Percentiles rank a stretch among this genome's conserved stretches.
Conservation (phyloP, 768 basidiomycete species). For the Daedaleopsis sinensis region DNA sequence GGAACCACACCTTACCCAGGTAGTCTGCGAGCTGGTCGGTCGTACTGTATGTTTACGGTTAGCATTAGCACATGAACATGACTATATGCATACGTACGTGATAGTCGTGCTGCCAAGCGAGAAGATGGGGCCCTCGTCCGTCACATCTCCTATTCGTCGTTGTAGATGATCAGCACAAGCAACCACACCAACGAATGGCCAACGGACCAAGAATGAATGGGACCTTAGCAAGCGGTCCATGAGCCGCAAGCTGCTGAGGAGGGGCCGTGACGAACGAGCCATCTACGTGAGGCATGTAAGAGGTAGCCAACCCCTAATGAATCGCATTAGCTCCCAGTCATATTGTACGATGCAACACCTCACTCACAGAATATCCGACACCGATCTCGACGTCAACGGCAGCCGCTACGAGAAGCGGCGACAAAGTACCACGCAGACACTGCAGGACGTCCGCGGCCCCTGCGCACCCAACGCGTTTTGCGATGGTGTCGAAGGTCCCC, state of each 20-base stretch:
- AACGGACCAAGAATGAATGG: slow-evolving; percentile 48
- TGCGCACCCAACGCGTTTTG: slow-evolving; percentile 12
- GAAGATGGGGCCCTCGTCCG: slow-evolving; percentile 61
- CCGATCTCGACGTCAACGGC: slow-evolving; percentile 35
- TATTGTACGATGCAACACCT: too few relatives aligned
- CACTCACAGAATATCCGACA: slow-evolving; percentile 27
- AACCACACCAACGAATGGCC: neutral
- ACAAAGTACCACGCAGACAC: slow-evolving; percentile 40
- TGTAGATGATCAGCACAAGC: neutral
- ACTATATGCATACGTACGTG: slow-evolving; percentile 24
- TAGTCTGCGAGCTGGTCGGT: slow-evolving; percentile 23
- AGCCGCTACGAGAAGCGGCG: slow-evolving; percentile 30
- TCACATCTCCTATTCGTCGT: slow-evolving; percentile 20
- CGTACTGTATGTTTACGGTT: slow-evolving; percentile 19
- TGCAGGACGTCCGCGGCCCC: slow-evolving; percentile 13
- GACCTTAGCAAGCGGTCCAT: slow-evolving; percentile 49
- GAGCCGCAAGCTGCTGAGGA: slow-evolving; percentile 42
- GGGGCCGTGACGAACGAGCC: slow-evolving; percentile 48
- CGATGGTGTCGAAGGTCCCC: slow-evolving; percentile 13
- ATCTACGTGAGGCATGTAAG: slow-evolving; percentile 54
- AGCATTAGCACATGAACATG: neutral
- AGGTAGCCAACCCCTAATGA: slow-evolving; percentile 25
- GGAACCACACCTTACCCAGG: slow-evolving; percentile 26
- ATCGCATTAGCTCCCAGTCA: neutral
- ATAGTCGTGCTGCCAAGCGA: slow-evolving; percentile 30